Evolutionary conservation across 441 rosid species (phyloP).

Genomic region (Gossypium gossypioides): DNA sequence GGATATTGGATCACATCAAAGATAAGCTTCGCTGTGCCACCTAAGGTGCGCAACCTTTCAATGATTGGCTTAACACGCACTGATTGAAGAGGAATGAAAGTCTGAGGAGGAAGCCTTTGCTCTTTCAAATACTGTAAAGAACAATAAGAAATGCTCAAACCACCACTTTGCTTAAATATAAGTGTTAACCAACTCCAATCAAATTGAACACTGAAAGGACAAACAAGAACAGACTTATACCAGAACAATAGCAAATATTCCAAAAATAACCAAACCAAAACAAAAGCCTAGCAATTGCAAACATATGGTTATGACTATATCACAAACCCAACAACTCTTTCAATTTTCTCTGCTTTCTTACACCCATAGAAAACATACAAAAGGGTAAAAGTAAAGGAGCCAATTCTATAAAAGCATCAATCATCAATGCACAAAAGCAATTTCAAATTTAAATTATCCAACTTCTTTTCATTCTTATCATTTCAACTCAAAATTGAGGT

Average conservation of each 20-base stretch:
- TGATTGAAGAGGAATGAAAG: conserved; percentile 91
- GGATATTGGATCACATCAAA: conserved; percentile 98
- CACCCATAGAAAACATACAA: background rate
- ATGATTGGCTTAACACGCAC: conserved; percentile 81
- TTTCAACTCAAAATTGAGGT: background rate
- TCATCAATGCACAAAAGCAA: background rate
- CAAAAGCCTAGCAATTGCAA: background rate
- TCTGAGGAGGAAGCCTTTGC: conserved; percentile 97
- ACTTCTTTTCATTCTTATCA: background rate
- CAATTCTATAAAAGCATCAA: background rate
- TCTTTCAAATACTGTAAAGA: conserved; percentile 89
- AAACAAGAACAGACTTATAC: conserved; percentile 1
- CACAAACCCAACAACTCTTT: background rate
- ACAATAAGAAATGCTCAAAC: conserved; percentile 15
- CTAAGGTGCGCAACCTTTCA: conserved; percentile 78
- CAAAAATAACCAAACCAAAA: background rate
- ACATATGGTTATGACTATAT: background rate
- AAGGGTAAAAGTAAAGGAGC: background rate
- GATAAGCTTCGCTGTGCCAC: conserved; percentile 72
- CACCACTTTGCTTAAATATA: background rate
- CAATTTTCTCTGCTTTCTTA: background rate
- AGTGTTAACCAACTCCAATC: background rate
- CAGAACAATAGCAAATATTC: background rate
- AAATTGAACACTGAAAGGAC: background rate
- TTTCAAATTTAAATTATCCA: background rate